phyloP scores from a whole-genome alignment of 2,329 filamentous ascomycete species.

The Trichophyton schoenleinii region DNA sequence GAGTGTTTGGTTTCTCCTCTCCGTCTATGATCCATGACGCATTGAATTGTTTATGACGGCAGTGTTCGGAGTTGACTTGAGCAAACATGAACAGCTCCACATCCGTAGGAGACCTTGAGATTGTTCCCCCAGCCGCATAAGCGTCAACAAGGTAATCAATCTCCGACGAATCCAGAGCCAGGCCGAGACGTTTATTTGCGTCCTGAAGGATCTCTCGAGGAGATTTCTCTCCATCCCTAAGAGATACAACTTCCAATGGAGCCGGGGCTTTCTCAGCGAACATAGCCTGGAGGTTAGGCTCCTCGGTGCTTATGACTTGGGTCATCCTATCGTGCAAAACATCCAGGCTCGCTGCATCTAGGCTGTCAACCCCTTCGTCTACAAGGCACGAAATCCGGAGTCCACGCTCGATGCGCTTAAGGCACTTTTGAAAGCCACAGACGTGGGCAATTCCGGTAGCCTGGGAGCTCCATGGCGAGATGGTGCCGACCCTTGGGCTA shows the following conservation, averaged over 20 bases:
- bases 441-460: slow-evolving; percentile 89
- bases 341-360: slow-evolving; percentile 48
- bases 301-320: slow-evolving; percentile 56
- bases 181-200: slow-evolving; percentile 71
- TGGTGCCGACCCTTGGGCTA: slow-evolving; percentile 63
- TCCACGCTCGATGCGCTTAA: slow-evolving; percentile 74
- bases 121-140: slow-evolving; percentile 51
- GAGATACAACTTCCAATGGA: slow-evolving; percentile 61
- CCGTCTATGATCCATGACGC: slow-evolving; percentile 93
- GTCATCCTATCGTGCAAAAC: slow-evolving; percentile 91
- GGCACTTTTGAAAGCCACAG: slow-evolving; percentile 62
- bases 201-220: slow-evolving; percentile 62
- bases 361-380: slow-evolving; percentile 45
- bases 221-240: slow-evolving; percentile 52
- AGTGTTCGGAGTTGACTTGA: slow-evolving; percentile 97
- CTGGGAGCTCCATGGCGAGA: slow-evolving; percentile 96
- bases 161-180: slow-evolving; percentile 77
- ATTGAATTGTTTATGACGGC: slow-evolving; percentile 83
- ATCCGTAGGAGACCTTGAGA: slow-evolving; percentile 59
- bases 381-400: slow-evolving; percentile 56
- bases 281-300: slow-evolving; percentile 61
- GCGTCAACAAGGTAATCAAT: slow-evolving; percentile 89
- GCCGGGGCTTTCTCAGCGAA: slow-evolving; percentile 58
- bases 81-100: slow-evolving; percentile 99
- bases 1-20: slow-evolving; percentile 59